Evolutionary conservation across 352 stramenopile genomes (phyloP).

Genomic region (Pythium volutum): DNA sequence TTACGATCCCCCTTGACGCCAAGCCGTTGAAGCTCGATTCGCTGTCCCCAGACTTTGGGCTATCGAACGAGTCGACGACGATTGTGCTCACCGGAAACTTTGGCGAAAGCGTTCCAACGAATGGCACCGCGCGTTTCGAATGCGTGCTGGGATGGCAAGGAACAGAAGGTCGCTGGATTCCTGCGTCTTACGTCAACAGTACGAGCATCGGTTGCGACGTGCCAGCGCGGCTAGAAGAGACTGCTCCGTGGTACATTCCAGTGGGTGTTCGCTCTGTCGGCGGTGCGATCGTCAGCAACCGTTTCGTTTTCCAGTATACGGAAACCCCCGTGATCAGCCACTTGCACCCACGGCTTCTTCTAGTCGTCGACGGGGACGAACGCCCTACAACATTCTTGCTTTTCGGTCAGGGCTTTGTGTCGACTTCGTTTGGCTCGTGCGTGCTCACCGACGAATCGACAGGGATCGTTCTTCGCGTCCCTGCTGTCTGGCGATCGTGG

Average conservation of each 20-base stretch:
- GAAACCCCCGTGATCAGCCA: neutral
- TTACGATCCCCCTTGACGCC: neutral
- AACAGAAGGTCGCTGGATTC: neutral
- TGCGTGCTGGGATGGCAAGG: constrained; percentile 42
- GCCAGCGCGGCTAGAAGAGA: constrained; percentile 15
- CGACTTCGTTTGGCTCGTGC: neutral
- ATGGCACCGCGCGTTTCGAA: neutral
- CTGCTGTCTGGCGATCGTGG: constrained; percentile 14
- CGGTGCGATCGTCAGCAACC: constrained; percentile 30
- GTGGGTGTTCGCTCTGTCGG: constrained; percentile 28
- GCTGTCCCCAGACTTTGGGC: constrained; percentile 14
- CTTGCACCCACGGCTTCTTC: neutral
- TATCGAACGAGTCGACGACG: neutral
- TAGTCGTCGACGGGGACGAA: neutral
- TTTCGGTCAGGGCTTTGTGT: constrained; percentile 11
- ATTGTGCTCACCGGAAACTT: constrained; percentile 11
- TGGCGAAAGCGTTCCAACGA: neutral
- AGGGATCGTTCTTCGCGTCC: neutral
- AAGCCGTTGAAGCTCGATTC: neutral
- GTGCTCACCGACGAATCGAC: neutral
- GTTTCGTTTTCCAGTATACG: constrained; percentile 19
- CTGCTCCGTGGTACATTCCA: constrained; percentile 26
- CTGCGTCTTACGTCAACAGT: constrained; percentile 25
- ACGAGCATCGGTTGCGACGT: constrained; percentile 30
- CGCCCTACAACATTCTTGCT: neutral